Evolutionary conservation across 106 monocot species (phyloP), one percentile per base, ranked within the genome.

Genomic region (Dendrobium chrysotoxum): DNA sequence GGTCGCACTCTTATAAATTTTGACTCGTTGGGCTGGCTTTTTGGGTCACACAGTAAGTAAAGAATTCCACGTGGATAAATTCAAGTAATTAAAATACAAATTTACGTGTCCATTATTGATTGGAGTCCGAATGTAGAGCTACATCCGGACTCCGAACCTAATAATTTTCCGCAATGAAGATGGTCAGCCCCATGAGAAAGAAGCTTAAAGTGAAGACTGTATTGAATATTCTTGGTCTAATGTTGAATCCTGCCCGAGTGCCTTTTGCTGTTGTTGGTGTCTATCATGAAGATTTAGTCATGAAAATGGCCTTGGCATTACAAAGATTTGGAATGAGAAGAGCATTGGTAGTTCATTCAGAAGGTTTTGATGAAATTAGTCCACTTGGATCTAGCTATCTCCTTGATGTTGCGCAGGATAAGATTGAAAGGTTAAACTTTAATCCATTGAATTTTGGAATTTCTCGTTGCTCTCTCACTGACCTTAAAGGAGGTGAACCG

Each of bases 141-240:
- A n/a, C n/a, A n/a, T n/a, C n/a, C n/a, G n/a, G n/a, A n/a, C n/a
- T n/a, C n/a, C n/a, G n/a, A n/a, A n/a, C n/a, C n/a, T n/a, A n/a
- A n/a, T n/a, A n/a, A n/a, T n/a, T n/a, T n/a, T n/a, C n/a, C n/a
- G 95, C 99, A 80, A 99, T 95, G 95, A 93, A 93, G 79, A 87
- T 90, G 75, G 91, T 99, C 38, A 79, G 87, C 72, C 89, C 91
- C 15, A 95, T 99, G 73, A 86, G 99, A 79, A 99, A 95, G 83
- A 93, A 86, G 61, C 89, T 99, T 31, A 95, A 91, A 88, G 91
- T 99, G 82, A 95, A 93, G 89, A 99, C 99, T 28, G 93, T 93
- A 20, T 99, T 95, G 74, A 99, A 99, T 85, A 99, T 99, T 76
- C 83, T 99, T 28, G 95, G 99, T 41, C 99, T 95, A 73, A 86